Base-by-base conservation (phyloP, 1,284 basidiomycete genomes). In the Grifola frondosa region DNA sequence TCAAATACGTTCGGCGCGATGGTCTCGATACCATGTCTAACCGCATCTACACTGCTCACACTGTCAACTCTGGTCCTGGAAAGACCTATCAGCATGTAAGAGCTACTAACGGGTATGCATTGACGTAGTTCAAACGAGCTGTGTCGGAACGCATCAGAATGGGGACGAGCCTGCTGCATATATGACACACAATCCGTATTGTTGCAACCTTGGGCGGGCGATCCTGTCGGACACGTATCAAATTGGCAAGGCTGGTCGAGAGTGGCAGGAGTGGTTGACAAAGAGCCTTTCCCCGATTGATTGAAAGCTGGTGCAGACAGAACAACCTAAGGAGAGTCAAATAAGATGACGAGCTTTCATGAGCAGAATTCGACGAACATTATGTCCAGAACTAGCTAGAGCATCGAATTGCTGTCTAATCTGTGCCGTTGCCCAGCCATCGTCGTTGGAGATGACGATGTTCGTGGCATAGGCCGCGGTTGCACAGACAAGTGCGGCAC, bases 1-100 rank as follows among this genome's bases (percentile, higher is more conserved):
- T 37, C 26, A 47, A 75, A 73, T 50, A 72, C 68, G 37, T 66
- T 54, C 0, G 74, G 72, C 4, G 71, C 62, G 9, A 77, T 59
- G 1, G 68, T 73, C 50, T 77, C 68, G 17, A 78, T 72, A 0
- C 75, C 77, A 51, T 65, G 72, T 9, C 63, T 59, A 5, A 69
- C 73, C 1, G 75, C 61, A 48, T 76, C 73, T 5, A 73, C 76
- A 2, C 62, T 62, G 32, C 12, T 19, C 16, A n/a, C 13, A 13
- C 16, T 5, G 23, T 30, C n/a, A 9, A 15, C 12, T 13, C 25
- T 12, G 17, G 10, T 25, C 4, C 15, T 28, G 26, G 32, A 10
- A 23, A 8, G 12, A 9, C 17, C 8, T 15, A 6, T 9, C 10
- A 10, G 9, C 29, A 19, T 26, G 13, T 11, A 12, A 2, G 26